Evolutionary conservation across 257 asterid genomes (phyloP).

Genomic region (Ilex asprella): DNA sequence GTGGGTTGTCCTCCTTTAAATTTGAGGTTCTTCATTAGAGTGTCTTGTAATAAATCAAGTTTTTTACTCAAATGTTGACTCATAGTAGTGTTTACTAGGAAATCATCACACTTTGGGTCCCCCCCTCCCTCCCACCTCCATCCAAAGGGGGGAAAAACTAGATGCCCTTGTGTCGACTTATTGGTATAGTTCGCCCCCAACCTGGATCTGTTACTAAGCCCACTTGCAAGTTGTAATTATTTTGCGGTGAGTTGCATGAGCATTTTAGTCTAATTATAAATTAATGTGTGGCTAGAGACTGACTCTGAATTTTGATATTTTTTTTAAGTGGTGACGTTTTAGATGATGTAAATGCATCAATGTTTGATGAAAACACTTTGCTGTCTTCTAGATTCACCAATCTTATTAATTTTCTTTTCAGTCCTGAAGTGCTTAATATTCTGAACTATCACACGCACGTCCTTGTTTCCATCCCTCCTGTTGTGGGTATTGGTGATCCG

Average conservation of each 20-base stretch:
- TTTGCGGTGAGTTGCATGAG: not conserved
- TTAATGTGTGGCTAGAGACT: not conserved
- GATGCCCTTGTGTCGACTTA: too few relatives aligned
- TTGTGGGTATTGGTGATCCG: slow-evolving; percentile 65
- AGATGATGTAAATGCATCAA: not conserved
- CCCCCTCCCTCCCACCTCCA: too few relatives aligned
- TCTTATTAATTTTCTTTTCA: slow-evolving; percentile 24
- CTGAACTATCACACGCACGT: slow-evolving; percentile 64
- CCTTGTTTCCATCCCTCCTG: slow-evolving; percentile 67
- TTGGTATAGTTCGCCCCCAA: too few relatives aligned
- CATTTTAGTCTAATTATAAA: not conserved
- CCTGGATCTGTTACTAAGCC: too few relatives aligned
- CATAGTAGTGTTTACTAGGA: too few relatives aligned
- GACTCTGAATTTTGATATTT: not conserved
- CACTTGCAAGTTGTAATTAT: not conserved
- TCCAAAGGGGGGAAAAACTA: too few relatives aligned
- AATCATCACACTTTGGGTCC: too few relatives aligned
- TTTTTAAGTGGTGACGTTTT: not conserved
- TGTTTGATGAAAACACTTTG: not conserved
- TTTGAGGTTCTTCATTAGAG: too few relatives aligned
- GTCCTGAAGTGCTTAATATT: slow-evolving; percentile 60
- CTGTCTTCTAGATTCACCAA: not conserved
- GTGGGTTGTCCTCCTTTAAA: too few relatives aligned
- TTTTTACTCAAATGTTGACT: too few relatives aligned
- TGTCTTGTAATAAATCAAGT: too few relatives aligned